Evolutionary conservation across 331 rosid species (phyloP).

Genomic region (Rhamnella rubrinervis): DNA sequence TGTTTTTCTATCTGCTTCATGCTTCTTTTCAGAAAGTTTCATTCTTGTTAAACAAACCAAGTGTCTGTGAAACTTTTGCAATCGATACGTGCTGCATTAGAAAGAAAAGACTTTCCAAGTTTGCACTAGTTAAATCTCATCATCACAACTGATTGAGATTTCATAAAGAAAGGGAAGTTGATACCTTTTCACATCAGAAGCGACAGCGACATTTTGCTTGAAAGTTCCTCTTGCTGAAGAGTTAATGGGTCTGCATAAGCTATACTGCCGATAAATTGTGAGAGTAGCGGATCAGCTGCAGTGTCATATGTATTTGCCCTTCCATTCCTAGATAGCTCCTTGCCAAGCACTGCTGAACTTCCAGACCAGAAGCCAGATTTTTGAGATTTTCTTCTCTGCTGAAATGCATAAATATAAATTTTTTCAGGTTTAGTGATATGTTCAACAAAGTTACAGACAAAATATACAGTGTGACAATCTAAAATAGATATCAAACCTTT

Average conservation of each 20-base stretch:
- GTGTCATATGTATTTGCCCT: conserved; percentile 51
- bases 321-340: conserved; percentile 43
- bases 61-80: too few species aligned
- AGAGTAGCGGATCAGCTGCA: conserved; percentile 73
- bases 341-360: conserved; percentile 56
- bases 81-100: neutral
- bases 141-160: neutral
- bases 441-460: conserved; percentile 12
- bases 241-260: conserved; percentile 33
- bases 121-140: neutral
- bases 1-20: too few species aligned
- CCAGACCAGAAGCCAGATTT: conserved; percentile 53
- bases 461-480: conserved; percentile 11
- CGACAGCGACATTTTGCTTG: conserved; percentile 25
- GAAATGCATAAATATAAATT: conserved; percentile 23
- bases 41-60: too few species aligned
- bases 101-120: neutral
- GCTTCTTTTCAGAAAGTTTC: too few species aligned
- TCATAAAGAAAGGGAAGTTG: conserved; percentile 5
- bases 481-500: conserved; percentile 48
- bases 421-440: conserved; percentile 18
- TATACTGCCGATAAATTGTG: conserved; percentile 63
- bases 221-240: conserved; percentile 30
- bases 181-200: conserved; percentile 52
- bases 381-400: conserved; percentile 72